Evolutionary conservation across 805 yeast genomes (phyloP), one percentile per base, ranked within the genome.

Genomic region (Hyphopichia homilentoma): DNA sequence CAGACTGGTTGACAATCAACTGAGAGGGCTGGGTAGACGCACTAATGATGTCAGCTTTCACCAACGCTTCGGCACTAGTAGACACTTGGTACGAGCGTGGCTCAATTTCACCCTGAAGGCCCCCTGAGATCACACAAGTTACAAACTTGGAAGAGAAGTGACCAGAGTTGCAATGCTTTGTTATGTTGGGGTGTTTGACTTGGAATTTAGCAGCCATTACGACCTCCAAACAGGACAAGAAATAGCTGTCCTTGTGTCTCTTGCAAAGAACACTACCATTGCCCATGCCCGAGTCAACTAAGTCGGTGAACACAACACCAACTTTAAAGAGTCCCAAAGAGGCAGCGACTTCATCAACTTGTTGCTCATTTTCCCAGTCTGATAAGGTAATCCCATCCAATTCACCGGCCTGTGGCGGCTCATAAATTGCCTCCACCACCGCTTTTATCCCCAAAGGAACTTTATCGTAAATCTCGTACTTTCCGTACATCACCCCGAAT

Each of bases 371-470:
- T 21, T 73, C 79, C 74, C 73, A 87, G 1, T 54, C 51, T 29
- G 70, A 61, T 29, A 76, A 56, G 0, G 86, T 73, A 14, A 93
- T 48, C 1, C 97, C 97, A 58, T 93, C 99, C 31, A 76, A 73
- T 45, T 84, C 95, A 44, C 83, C 89, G 2, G 70, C 63, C 57
- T 93, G 99, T 6, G 94, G 83, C 0, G 97, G 94, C 53, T 93
- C 99, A 58, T 84, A 86, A 16, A 93, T 87, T 2, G 94, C 90
- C 48, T 90, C 93, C 2, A 93, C 96, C 26, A 83, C 85, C 1
- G 95, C 97, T 56, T 89, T 90, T 35, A 88, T 80, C 2, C 98
- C 98, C 17, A 93, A 64, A 1, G 98, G 99, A 1, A 84, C 93
- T 46, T 80, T 73, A 18, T 82, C 88, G 51, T 86, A 89, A 27